Percentiles rank a stretch among this genome's conserved stretches.
phyloP scores from a whole-genome alignment of 352 stramenopile genomes.

The Phytophthora pseudosyringae region DNA sequence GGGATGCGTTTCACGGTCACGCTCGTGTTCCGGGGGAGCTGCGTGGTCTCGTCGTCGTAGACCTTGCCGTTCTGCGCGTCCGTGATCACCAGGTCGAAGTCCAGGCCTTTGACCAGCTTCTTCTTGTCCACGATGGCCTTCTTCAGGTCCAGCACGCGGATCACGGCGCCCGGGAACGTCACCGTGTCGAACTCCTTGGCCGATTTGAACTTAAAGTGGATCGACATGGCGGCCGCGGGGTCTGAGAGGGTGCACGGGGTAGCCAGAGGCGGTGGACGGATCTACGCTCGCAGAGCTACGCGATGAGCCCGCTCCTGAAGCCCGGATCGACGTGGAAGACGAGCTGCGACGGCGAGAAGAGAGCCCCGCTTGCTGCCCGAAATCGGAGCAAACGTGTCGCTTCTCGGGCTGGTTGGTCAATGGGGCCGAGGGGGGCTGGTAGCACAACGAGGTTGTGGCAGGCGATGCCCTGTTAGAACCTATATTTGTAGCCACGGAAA shows the following conservation, averaged over 20 bases:
- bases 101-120: slow-evolving; percentile 91
- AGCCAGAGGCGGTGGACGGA: not conserved
- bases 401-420: slow-evolving; percentile 32
- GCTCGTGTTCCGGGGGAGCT: slow-evolving; percentile 91
- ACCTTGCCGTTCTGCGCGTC: slow-evolving; percentile 93
- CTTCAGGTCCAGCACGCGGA: slow-evolving; percentile 91
- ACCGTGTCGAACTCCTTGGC: slow-evolving; percentile 91
- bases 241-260: not conserved
- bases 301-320: slow-evolving; percentile 5
- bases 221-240: slow-evolving; percentile 64
- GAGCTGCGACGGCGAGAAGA: slow-evolving; percentile 8
- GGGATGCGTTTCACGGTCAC: slow-evolving; percentile 93
- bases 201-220: slow-evolving; percentile 93
- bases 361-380: not conserved
- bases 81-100: slow-evolving; percentile 93
- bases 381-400: slow-evolving; percentile 7
- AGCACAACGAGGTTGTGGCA: not conserved
- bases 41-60: slow-evolving; percentile 92
- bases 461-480: not conserved
- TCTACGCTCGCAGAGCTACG: slow-evolving; percentile 10
- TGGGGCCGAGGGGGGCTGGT: slow-evolving; percentile 1
- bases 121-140: slow-evolving; percentile 95
- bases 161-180: slow-evolving; percentile 84
- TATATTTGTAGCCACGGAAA: not conserved
- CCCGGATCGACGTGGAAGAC: slow-evolving; percentile 4